Conservation (phyloP, 2,329 filamentous ascomycete species). For the Ilyonectria mors-panacis region DNA sequence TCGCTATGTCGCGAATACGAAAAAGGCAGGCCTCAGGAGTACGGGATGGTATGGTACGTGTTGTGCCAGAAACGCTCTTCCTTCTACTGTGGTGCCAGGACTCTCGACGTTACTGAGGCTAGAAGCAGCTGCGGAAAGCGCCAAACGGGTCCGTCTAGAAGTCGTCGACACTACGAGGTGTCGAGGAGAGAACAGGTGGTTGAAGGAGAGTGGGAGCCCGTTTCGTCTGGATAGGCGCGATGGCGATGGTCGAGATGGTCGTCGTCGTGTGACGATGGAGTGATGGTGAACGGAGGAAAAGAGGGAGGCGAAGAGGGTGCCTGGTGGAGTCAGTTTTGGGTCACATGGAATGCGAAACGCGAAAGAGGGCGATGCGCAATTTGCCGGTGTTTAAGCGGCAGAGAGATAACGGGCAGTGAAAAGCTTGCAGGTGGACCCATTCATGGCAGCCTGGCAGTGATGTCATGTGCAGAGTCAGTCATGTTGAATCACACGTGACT, state of each 20-base stretch:
- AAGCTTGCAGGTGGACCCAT: background rate
- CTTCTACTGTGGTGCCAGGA: conserved; percentile 49
- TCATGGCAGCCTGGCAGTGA: background rate
- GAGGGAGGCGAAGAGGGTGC: conserved; percentile 35
- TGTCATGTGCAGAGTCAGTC: no score
- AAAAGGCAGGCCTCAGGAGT: conserved; percentile 47
- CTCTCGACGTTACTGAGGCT: conserved; percentile 45
- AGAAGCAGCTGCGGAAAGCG: conserved; percentile 35
- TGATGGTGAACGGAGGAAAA: conserved; percentile 32
- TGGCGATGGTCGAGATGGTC: conserved; percentile 35
- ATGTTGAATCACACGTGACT: conserved; percentile 6
- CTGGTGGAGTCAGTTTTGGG: conserved; percentile 42
- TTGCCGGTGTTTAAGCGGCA: conserved; percentile 22
- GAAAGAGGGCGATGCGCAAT: background rate
- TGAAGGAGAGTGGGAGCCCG: conserved; percentile 27
- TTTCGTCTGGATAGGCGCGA: conserved; percentile 36
- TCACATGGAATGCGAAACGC: conserved; percentile 29
- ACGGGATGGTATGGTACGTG: conserved; percentile 44
- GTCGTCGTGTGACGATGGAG: conserved; percentile 39
- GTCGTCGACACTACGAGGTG: conserved; percentile 37
- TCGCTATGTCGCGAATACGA: conserved; percentile 42
- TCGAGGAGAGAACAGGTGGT: conserved; percentile 34
- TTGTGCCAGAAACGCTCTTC: conserved; percentile 43
- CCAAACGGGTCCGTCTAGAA: conserved; percentile 33
- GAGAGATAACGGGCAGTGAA: background rate